Base-by-base conservation (phyloP, 768 basidiomycete species). In the Tulasnella calospora region DNA sequence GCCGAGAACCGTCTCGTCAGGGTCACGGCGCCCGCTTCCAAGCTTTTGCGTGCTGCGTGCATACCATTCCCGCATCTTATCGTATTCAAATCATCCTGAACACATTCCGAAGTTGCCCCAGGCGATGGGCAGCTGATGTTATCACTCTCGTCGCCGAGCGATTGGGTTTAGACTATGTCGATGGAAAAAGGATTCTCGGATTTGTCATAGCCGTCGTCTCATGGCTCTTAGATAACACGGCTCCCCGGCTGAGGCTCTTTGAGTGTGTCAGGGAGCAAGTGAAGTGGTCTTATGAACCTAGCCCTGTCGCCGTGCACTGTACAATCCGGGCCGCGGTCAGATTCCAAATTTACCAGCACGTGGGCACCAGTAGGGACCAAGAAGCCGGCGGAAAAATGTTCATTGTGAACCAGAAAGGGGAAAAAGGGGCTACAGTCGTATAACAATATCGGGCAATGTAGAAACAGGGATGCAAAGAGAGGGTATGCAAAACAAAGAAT, bases 1-100 rank as follows among this genome's bases (percentile, higher is more conserved):
- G 77, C 55, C 61, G 23, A 72, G 71, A 46, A 40, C 61, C 61
- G 21, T 72, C 27, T 46, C 70, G n/a, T 40, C 71, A 40, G 71
- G 71, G 36, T 40, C 71, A 38, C 71, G 71, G 71, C 71, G 30
- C 23, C 71, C 71, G 71, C 44, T 72, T 40, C 71, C 36, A 30
- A 6, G 61, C 61, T 5, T 67, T 12, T 10, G 0, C 61, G 35
- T 67, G 27, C 33, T 67, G 61, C 61, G 13, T 67, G 27, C 61
- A 30, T 67, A 67, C 61, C 61, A 67, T 57, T n/a, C 55, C 30
- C 9, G 55, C n/a, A 57, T 67, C 61, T 67, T 67, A 67, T 27
- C 61, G 2, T 9, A 67, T 67, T 30, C 61, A 67, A 67, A 10
- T 0, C n/a, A 33, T 67, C 61, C 23, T 61, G n/a, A 67, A 67